These are phyloP conservation scores for Chaetoscypha palmicola DNA, from an alignment of 2,329 filamentous ascomycete species.

Conservation along the genomic window DNA sequence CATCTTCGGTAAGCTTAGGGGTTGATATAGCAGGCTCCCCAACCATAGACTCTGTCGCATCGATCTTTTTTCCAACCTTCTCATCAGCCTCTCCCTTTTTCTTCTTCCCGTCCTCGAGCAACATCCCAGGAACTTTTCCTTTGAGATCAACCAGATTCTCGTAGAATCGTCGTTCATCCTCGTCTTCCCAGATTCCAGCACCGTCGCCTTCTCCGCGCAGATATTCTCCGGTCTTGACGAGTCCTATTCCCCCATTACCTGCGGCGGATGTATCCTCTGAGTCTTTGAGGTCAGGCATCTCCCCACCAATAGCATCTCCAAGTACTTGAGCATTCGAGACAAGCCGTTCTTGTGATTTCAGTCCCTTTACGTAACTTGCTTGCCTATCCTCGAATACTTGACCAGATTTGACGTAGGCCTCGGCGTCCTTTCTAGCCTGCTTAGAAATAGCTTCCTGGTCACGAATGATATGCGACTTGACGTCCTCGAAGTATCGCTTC, in stretches of 20 bases:
- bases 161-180: constrained; percentile 96
- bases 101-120: constrained; percentile 91
- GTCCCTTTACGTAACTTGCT: constrained; percentile 87
- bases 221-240: constrained; percentile 92
- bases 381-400: constrained; percentile 98
- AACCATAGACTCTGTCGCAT: constrained; percentile 41
- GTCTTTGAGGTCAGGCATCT: constrained; percentile 91
- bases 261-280: constrained; percentile 62
- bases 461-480: constrained; percentile 79
- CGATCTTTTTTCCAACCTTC: constrained; percentile 68
- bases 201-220: constrained; percentile 84
- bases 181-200: constrained; percentile 95
- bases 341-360: constrained; percentile 87
- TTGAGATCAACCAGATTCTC: constrained; percentile 94
- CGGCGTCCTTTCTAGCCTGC: constrained; percentile 90
- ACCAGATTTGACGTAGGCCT: constrained; percentile 96
- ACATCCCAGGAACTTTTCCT: constrained; percentile 87
- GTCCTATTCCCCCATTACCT: constrained; percentile 73
- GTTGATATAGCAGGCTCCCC: constrained; percentile 36
- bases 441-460: constrained; percentile 83
- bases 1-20: constrained; percentile 55
- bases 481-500: constrained; percentile 83
- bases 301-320: constrained; percentile 77
- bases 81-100: constrained; percentile 82
- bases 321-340: constrained; percentile 85